These are phyloP conservation scores for Malania oleifera DNA, from an alignment of 164 flowering plant species.

Conservation along the genomic window DNA sequence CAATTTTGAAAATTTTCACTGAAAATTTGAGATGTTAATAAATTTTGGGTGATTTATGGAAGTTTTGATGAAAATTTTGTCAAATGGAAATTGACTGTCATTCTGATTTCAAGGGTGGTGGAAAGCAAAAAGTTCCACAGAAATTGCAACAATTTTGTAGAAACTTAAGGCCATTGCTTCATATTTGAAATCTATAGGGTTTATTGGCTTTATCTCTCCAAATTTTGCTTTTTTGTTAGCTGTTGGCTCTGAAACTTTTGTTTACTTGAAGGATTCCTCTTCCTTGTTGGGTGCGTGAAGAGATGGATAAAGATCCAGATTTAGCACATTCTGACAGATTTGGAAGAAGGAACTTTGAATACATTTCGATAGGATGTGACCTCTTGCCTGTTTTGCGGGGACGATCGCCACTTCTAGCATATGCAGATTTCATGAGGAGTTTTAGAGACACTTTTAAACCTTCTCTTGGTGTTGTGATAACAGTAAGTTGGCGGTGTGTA, in stretches of 20 bases:
- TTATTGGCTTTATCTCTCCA: not conserved
- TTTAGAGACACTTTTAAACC: constrained; percentile 53
- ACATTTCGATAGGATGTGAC: constrained; percentile 70
- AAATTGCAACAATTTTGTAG: no score
- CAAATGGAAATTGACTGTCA: no score
- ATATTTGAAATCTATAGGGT: not conserved
- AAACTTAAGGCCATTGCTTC: not conserved
- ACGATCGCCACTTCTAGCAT: constrained; percentile 63
- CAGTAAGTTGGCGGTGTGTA: constrained; percentile 27
- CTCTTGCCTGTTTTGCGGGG: constrained; percentile 56
- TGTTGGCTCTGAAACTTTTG: constrained; percentile 12
- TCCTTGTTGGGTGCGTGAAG: constrained; percentile 63
- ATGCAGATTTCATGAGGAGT: constrained; percentile 64
- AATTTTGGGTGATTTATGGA: no score
- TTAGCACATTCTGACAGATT: constrained; percentile 52
- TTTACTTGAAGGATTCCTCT: constrained; percentile 55
- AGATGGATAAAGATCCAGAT: constrained; percentile 52
- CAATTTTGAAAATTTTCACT: no score
- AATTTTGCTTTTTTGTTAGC: not conserved
- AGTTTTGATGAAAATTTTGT: no score
- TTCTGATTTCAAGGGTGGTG: no score
- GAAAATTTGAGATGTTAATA: no score
- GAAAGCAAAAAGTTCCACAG: no score
- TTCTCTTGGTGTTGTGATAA: constrained; percentile 45
- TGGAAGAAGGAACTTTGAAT: constrained; percentile 58